Percentiles rank a stretch among this genome's conserved stretches.
Evolutionary conservation across 805 yeast species (phyloP).

Genomic region (Starmerella davenportii): DNA sequence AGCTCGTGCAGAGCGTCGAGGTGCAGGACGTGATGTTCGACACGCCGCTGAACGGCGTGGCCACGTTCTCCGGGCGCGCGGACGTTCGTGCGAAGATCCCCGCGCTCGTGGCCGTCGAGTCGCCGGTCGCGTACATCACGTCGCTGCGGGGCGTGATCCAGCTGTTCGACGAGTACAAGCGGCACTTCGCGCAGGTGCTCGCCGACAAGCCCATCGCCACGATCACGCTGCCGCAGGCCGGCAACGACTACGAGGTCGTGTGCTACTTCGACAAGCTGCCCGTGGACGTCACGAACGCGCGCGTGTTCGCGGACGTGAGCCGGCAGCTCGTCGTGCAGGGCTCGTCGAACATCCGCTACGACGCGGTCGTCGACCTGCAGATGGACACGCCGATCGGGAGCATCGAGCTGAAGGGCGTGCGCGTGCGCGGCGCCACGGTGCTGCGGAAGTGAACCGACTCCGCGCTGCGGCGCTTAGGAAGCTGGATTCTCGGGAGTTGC

Average conservation of each 20-base stretch:
- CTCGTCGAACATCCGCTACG: constrained; percentile 23
- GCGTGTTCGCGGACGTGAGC: constrained; percentile 29
- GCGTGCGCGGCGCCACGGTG: neutral
- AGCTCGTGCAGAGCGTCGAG: constrained; percentile 18
- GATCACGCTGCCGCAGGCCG: constrained; percentile 12
- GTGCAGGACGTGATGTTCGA: constrained; percentile 6
- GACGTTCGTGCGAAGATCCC: constrained; percentile 18
- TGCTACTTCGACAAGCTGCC: constrained; percentile 29
- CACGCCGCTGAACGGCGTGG: neutral
- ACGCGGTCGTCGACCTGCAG: constrained; percentile 20
- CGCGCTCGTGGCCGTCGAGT: constrained; percentile 12
- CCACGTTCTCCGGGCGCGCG: constrained; percentile 17
- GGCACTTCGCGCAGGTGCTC: constrained; percentile 28
- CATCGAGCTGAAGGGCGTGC: neutral
- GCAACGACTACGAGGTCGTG: constrained; percentile 22
- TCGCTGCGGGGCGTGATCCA: constrained; percentile 28
- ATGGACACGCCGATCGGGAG: neutral
- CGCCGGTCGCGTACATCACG: constrained; percentile 21
- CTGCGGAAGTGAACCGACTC: neutral
- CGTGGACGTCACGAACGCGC: constrained; percentile 27
- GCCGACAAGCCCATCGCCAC: constrained; percentile 33
- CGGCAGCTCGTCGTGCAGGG: constrained; percentile 29
- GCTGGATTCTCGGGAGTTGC: no score
- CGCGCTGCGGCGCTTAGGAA: no score
- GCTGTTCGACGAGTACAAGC: constrained; percentile 24